Percentiles rank a stretch among this genome's conserved stretches.
Conservation (phyloP, 805 yeast genomes). For the Kodamaea lidongshanica region DNA sequence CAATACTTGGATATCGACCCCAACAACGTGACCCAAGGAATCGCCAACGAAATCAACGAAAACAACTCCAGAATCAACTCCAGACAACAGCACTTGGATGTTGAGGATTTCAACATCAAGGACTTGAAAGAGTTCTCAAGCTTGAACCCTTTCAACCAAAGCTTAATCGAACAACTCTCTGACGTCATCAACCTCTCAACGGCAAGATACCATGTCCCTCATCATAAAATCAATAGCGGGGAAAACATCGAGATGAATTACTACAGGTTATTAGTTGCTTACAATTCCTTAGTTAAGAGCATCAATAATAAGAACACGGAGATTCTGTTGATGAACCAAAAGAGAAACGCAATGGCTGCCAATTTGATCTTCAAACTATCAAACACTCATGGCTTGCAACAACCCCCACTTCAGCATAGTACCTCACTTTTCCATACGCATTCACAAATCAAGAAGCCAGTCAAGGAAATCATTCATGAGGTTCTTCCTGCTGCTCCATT, state of each 20-base stretch:
- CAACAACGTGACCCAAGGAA: constrained; percentile 2
- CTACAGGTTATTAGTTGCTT: constrained; percentile 11
- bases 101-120: constrained; percentile 1
- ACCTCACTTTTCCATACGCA: constrained; percentile 3
- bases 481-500: constrained; percentile 1
- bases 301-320: constrained; percentile 13
- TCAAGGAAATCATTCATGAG: constrained; percentile 1
- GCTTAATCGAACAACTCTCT: constrained; percentile 4
- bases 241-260: constrained; percentile 11
- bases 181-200: constrained; percentile 2
- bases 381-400: constrained; percentile 4
- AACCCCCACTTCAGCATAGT: constrained; percentile 2
- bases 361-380: constrained; percentile 6
- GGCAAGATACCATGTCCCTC: constrained; percentile 5
- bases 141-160: constrained; percentile 6
- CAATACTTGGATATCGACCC: constrained; percentile 5
- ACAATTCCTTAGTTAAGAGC: constrained; percentile 11
- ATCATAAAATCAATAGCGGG: constrained; percentile 3
- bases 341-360: constrained; percentile 7
- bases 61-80: constrained; percentile 3
- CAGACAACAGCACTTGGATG: constrained; percentile 2
- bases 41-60: constrained; percentile 5
- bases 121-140: constrained; percentile 6
- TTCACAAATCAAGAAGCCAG: constrained; percentile 2
- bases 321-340: constrained; percentile 11